A percentile compares a stretch with the other conserved stretches of the same genome.
Evolutionary conservation across 352 stramenopile genomes (phyloP).

Genomic region (Phytopythium cucurbitacearum): DNA sequence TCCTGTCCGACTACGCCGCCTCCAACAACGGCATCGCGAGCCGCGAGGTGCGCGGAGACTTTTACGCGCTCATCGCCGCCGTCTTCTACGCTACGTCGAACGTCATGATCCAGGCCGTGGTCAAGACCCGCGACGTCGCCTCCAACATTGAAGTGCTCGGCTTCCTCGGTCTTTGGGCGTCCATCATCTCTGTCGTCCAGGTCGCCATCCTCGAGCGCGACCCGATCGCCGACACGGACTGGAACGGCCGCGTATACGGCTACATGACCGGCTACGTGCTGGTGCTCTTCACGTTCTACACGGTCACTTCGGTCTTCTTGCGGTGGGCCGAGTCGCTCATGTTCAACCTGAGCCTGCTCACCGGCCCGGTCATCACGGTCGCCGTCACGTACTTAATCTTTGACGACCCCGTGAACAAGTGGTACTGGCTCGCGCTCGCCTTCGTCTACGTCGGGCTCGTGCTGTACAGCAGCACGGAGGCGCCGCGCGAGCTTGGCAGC

Average conservation of each 20-base stretch:
- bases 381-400: constrained; percentile 55
- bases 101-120: constrained; percentile 68
- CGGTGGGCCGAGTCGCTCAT: constrained; percentile 57
- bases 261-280: constrained; percentile 57
- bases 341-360: constrained; percentile 68
- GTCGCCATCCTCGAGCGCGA: constrained; percentile 40
- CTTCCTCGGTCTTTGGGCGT: constrained; percentile 48
- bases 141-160: constrained; percentile 56
- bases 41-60: constrained; percentile 41
- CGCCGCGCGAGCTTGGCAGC: constrained; percentile 21
- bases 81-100: constrained; percentile 63
- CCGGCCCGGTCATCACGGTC: constrained; percentile 52
- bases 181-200: constrained; percentile 49
- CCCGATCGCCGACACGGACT: constrained; percentile 40
- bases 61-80: constrained; percentile 59
- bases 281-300: constrained; percentile 62
- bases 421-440: constrained; percentile 55
- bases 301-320: constrained; percentile 50
- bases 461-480: constrained; percentile 37
- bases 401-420: constrained; percentile 47
- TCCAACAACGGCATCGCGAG: constrained; percentile 32
- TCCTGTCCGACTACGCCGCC: constrained; percentile 48
- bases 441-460: constrained; percentile 56
- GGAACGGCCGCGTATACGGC: constrained; percentile 42
- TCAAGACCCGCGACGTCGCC: constrained; percentile 50